Evolutionary conservation across 2,329 filamentous ascomycete genomes (phyloP).

Genomic region (Pseudogymnoascus sp.): DNA sequence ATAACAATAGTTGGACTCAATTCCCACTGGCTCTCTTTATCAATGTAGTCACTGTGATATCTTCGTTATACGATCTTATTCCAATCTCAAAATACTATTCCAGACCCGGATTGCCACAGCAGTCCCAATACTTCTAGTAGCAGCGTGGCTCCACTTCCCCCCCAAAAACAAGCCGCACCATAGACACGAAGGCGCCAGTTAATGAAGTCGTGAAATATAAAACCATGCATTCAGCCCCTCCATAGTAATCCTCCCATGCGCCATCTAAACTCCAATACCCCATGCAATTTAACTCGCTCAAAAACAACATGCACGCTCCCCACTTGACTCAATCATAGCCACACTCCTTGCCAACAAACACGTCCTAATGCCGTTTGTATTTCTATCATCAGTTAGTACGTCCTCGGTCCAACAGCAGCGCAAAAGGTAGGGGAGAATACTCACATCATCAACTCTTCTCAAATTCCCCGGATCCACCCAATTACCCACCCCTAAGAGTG

Average conservation of each 20-base stretch:
- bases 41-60: neutral
- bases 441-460: conserved; percentile 78
- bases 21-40: neutral
- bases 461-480: conserved; percentile 76
- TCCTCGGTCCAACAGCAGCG: conserved; percentile 3
- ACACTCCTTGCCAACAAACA: neutral
- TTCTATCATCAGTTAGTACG: conserved; percentile 20
- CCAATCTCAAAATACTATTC: conserved; percentile 2
- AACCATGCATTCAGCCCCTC: neutral
- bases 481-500: conserved; percentile 86
- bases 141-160: neutral
- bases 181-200: neutral
- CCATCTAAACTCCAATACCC: conserved; percentile 3
- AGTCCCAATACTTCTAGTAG: neutral
- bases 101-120: neutral
- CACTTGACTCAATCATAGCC: neutral
- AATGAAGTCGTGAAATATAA: neutral
- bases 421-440: conserved; percentile 36
- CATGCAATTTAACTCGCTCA: conserved; percentile 6
- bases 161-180: neutral
- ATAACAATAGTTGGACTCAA: neutral
- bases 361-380: conserved; percentile 27
- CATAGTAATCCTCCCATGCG: neutral
- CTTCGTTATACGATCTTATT: neutral
- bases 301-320: conserved; percentile 1